phyloP scores from a whole-genome alignment of 2,329 filamentous ascomycete species.

The Talaromyces verruculosus region DNA sequence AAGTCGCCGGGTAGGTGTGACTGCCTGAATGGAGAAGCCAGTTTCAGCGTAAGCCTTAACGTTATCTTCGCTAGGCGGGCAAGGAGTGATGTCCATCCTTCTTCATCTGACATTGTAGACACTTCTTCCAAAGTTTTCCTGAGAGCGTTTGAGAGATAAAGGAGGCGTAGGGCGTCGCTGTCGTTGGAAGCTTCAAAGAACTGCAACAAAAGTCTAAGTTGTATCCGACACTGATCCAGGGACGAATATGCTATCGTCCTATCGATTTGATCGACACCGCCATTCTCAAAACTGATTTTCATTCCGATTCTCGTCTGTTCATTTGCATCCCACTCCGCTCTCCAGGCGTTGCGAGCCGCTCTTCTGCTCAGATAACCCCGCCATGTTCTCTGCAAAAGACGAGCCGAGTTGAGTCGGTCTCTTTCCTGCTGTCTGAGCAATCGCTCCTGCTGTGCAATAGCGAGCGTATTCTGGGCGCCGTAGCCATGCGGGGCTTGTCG shows the following conservation, averaged over 20 bases:
- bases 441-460: conserved; percentile 83
- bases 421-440: conserved; percentile 77
- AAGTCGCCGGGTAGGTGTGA: conserved; percentile 30
- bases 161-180: conserved; percentile 42
- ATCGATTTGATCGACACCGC: conserved; percentile 30
- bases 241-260: conserved; percentile 11
- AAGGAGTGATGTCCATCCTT: conserved; percentile 43
- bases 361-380: conserved; percentile 69
- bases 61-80: conserved; percentile 39
- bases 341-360: conserved; percentile 57
- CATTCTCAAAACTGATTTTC: conserved; percentile 38
- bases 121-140: conserved; percentile 40
- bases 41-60: conserved; percentile 35
- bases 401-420: conserved; percentile 70
- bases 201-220: conserved; percentile 66
- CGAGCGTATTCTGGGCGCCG: conserved; percentile 73
- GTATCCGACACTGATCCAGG: conserved; percentile 41
- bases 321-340: conserved; percentile 62
- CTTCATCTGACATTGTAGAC: conserved; percentile 39
- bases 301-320: conserved; percentile 45
- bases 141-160: conserved; percentile 47
- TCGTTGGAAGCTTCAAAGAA: conserved; percentile 58
- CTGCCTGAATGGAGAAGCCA: conserved; percentile 26
- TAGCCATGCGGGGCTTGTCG: conserved; percentile 58
- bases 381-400: conserved; percentile 76